phyloP scores from a whole-genome alignment of 768 basidiomycete species.

The Gloeopeniophorella convolvens region DNA sequence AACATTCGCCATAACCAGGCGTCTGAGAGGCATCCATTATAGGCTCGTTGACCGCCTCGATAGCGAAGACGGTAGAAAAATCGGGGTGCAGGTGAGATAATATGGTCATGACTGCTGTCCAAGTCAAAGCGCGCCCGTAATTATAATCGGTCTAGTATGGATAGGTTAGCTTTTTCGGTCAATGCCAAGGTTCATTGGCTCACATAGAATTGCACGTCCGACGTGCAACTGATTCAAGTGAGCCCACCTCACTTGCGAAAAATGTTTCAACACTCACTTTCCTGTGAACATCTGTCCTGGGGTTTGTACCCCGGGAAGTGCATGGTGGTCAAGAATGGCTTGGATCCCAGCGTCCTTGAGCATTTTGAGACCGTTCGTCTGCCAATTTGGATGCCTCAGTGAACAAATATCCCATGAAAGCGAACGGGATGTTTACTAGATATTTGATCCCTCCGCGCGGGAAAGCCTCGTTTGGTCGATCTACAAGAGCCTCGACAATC shows the following conservation, averaged over 20 bases:
- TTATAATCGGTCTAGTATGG: conserved; percentile 55
- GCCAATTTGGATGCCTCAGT: background rate
- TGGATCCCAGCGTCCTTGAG: conserved; percentile 56
- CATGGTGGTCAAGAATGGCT: conserved; percentile 65
- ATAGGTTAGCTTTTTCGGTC: background rate
- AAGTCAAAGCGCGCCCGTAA: conserved; percentile 71
- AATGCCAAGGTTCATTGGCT: conserved; percentile 20
- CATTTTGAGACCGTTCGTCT: conserved; percentile 60
- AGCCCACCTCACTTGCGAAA: background rate
- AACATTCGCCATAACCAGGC: conserved; percentile 65
- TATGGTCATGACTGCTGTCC: conserved; percentile 75
- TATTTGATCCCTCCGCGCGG: conserved; percentile 63
- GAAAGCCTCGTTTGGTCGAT: conserved; percentile 53
- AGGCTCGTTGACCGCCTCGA: conserved; percentile 75
- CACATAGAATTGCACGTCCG: conserved; percentile 68
- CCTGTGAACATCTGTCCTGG: conserved; percentile 63
- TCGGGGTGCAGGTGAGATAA: conserved; percentile 63
- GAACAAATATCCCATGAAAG: background rate
- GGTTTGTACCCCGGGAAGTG: conserved; percentile 62
- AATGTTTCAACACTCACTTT: conserved; percentile 34
- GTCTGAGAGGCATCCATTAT: conserved; percentile 65
- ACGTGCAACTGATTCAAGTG: conserved; percentile 50
- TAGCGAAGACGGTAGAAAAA: conserved; percentile 59
- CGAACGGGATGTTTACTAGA: conserved; percentile 44
- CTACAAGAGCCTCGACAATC: conserved; percentile 69